Base-by-base conservation (phyloP, 345 rosid genomes). In the Melastoma malabathricum region DNA sequence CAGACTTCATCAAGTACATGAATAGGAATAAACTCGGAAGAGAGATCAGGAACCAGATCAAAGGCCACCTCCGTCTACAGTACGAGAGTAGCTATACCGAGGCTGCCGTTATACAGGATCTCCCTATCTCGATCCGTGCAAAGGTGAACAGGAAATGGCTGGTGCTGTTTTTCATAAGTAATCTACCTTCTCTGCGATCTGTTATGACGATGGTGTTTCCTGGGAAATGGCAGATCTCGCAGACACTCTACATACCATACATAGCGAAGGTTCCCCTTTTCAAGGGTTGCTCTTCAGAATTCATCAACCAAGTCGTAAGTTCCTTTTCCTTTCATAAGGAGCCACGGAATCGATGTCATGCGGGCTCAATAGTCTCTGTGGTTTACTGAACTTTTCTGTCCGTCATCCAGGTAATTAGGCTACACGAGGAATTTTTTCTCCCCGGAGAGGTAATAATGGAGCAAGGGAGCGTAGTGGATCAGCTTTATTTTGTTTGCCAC, bases 231-330 rank as follows among this genome's bases (percentile, higher is more conserved):
- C n/a, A n/a, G n/a, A n/a, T n/a, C n/a, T n/a, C n/a, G n/a, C n/a
- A n/a, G n/a, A n/a, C n/a, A n/a, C n/a, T n/a, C n/a, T n/a, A n/a
- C n/a, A n/a, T n/a, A n/a, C n/a, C n/a, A n/a, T n/a, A n/a, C n/a
- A n/a, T n/a, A n/a, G n/a, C n/a, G n/a, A 76, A 81, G 59, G 82
- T 77, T 50, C 55, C 76, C 52, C 82, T 85, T 65, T 83, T 89
- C 56, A 81, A 62, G 27, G 82, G 83, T 0, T 89, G 95, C 68
- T 82, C 97, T 12, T 54, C 52, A 13, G 95, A 67, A 56, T 89
- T 85, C 85, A 72, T 81, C 50, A 85, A 85, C 75, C 85, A 81
- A 50, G 79, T 81, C 46, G 97, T 89, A 79, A 82, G 89, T n/a
- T n/a, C 49, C 29, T 34, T 44, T 14, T 52, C 15, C 18, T 25